Percentiles rank a stretch among this genome's conserved stretches.
Evolutionary conservation across 2,329 filamentous ascomycete genomes (phyloP).

Genomic region (Diaporthe eres): DNA sequence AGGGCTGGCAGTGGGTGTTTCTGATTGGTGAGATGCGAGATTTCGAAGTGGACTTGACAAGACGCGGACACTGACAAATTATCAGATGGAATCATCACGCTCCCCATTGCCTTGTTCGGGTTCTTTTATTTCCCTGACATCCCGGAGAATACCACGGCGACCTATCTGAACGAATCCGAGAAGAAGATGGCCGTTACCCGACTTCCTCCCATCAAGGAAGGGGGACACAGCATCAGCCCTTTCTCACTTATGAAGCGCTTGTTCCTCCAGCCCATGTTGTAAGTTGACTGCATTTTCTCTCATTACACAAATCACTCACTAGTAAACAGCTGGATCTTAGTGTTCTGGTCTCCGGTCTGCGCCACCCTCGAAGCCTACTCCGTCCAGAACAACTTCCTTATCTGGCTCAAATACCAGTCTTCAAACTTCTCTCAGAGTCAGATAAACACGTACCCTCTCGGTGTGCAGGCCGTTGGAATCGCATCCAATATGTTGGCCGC

Average conservation of each 20-base stretch:
- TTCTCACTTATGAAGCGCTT: conserved; percentile 49
- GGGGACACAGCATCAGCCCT: conserved; percentile 52
- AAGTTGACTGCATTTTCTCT: not conserved
- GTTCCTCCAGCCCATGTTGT: conserved; percentile 47
- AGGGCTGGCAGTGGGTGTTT: conserved; percentile 59
- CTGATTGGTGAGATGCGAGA: not conserved
- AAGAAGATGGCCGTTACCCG: conserved; percentile 47
- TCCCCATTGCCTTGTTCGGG: conserved; percentile 62
- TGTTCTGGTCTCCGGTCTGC: conserved; percentile 53
- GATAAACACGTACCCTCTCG: conserved; percentile 54
- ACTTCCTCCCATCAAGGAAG: conserved; percentile 49
- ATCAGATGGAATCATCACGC: conserved; percentile 60
- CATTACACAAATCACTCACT: not conserved
- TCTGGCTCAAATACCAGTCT: conserved; percentile 46
- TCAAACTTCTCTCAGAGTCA: conserved; percentile 46
- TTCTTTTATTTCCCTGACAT: conserved; percentile 60
- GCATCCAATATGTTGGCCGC: conserved; percentile 54
- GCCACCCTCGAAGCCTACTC: conserved; percentile 52
- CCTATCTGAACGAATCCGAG: conserved; percentile 52
- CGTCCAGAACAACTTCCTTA: conserved; percentile 46
- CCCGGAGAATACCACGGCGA: conserved; percentile 55
- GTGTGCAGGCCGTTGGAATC: conserved; percentile 55
- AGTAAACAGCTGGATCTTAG: conserved; percentile 51
- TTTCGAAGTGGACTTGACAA: not conserved
- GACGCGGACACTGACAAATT: not conserved